Base-by-base conservation (phyloP, 148 eudicot species). In the Rhododendron kiyosumense region DNA sequence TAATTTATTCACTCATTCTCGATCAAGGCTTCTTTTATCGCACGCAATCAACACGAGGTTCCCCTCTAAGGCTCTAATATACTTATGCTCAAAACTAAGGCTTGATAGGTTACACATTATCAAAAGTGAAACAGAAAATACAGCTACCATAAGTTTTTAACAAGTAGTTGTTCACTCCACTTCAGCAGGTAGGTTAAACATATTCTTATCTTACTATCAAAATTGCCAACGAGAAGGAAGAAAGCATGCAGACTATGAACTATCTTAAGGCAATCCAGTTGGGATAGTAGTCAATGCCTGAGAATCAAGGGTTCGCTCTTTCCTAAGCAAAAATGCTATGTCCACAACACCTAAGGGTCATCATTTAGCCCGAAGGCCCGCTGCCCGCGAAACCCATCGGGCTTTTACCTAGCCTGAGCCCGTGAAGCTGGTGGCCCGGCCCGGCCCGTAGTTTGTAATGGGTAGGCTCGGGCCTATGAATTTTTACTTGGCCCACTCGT, bases 241-340 rank as follows among this genome's bases (percentile, higher is more conserved):
- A 93, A 95, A 49, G 94, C 98, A 92, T 95, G 99, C 82, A 97
- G 91, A 91, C 98, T 97, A 89, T 95, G 98, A 84, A 94, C 91
- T 69, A 89, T 85, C 92, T 97, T 97, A 14, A 93, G 94, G 80
- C 90, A 92, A 91, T 95, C 98, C 96, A 88, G 99, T 95, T 90
- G 98, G 89, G 83, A 98, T 98, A 79, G 99, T 98, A 90, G 99
- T 98, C 71, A 97, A 85, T 74, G 98, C 98, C 99, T 97, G 96
- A 36, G 38, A 36, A 36, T 36, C 38, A 36, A 36, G 38, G 38
- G 0, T 36, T 36, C 3, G 38, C 3, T 36, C 38, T 36, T 36
- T 36, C 0, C 38, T 36, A 36, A 36, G 38, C 38, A 36, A 36
- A 36, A 36, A 36, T 36, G 38, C 3, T 36, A 36, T 0, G 38